Percentiles rank a stretch among this genome's conserved stretches.
These are phyloP conservation scores for Narthecium ossifragum DNA, from an alignment of 106 monocot species.

Conservation along the genomic window DNA sequence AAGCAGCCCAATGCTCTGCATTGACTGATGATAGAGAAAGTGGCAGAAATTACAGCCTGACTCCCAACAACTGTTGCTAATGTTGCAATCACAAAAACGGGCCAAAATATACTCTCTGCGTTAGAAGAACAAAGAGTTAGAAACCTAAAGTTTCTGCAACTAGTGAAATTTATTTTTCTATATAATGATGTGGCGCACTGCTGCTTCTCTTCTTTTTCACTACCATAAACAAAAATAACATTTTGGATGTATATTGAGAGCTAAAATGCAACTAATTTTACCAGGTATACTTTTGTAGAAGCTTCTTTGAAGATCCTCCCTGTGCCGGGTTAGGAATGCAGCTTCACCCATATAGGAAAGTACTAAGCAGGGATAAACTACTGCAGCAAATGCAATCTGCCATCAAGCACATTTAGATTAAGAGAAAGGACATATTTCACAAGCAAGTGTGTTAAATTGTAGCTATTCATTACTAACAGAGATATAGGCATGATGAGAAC, in stretches of 20 bases:
- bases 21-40: slow-evolving; percentile 79
- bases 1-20: slow-evolving; percentile 72
- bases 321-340: slow-evolving; percentile 66
- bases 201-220: no score
- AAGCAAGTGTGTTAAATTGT: not conserved
- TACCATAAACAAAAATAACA: slow-evolving; percentile 9
- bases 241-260: no score
- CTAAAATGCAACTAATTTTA: no score
- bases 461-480: no score
- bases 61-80: slow-evolving; percentile 61
- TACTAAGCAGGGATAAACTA: slow-evolving; percentile 78
- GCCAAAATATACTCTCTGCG: slow-evolving; percentile 71
- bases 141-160: not conserved
- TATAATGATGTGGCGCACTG: no score
- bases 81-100: slow-evolving; percentile 71
- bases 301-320: slow-evolving; percentile 50
- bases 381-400: slow-evolving; percentile 49
- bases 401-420: not conserved
- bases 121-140: not conserved
- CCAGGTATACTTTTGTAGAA: slow-evolving; percentile 79
- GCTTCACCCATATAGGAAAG: slow-evolving; percentile 90
- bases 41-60: slow-evolving; percentile 83
- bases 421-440: not conserved
- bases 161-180: no score
- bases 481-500: no score